These are phyloP conservation scores for Epithemia pelagica DNA, from an alignment of 108 stramenopile species.

Conservation along the genomic window DNA sequence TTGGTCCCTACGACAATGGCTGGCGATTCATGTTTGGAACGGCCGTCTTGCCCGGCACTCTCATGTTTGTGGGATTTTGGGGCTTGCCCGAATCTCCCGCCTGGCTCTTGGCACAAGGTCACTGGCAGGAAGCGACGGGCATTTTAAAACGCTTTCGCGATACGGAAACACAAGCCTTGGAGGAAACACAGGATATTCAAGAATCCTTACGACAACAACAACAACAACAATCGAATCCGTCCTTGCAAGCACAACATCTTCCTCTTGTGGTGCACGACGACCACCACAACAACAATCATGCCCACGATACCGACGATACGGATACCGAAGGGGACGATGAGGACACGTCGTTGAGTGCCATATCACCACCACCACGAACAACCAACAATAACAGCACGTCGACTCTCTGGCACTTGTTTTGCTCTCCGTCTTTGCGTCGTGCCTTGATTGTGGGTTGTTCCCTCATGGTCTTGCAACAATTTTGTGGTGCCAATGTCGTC, in stretches of 20 bases:
- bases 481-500: constrained; percentile 84
- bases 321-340: no score
- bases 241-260: not conserved
- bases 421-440: constrained; percentile 9
- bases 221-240: no score
- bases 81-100: constrained; percentile 11
- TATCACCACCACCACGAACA: no score
- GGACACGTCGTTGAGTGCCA: constrained; percentile 14
- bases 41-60: constrained; percentile 9
- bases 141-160: not conserved
- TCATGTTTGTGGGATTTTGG: constrained; percentile 11
- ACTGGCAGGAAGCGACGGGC: not conserved
- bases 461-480: constrained; percentile 73
- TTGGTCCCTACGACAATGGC: not conserved
- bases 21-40: constrained; percentile 23
- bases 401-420: not conserved
- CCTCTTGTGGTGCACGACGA: no score
- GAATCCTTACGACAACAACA: not conserved
- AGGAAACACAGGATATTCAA: not conserved
- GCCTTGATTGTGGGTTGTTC: constrained; percentile 74
- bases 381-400: no score
- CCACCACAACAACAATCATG: no score
- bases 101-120: constrained; percentile 8
- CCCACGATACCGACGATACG: constrained; percentile 21
- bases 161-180: not conserved